Base-by-base conservation (phyloP, 306 rosid species). In the Cucurbita moschata region DNA sequence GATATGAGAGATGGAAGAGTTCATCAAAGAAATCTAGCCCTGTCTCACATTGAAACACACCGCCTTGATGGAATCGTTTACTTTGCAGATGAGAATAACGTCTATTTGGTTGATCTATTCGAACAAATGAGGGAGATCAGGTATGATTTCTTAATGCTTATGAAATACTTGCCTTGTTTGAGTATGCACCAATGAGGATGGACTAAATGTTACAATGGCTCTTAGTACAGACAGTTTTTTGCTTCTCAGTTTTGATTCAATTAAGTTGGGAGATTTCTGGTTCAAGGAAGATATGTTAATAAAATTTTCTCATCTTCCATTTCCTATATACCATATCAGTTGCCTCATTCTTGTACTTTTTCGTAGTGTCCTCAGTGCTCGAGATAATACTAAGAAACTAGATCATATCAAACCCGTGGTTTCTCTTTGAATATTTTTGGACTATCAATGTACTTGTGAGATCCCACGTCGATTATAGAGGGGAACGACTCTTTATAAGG, bases 71-170 rank as follows among this genome's bases (percentile, higher is more conserved):
- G 98, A 81, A 85, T 90, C 70, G 69, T 89, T 67, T 84, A 87
- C 88, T 90, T 94, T 85, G 98, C 98, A 7, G 89, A 94, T 75
- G 92, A 85, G 68, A 75, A 80, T 57, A 84, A 90, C 71, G 68
- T 86, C 72, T 88, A 89, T 82, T 87, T 84, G 52, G 58, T 72
- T 5, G 87, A 89, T 38, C 84, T 94, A 76, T 89, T 94, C 56
- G 81, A 84, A 84, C 86, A 90, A 77, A 87, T 94, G 86, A 85
- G 98, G 83, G 88, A 87, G 83, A 90, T 90, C 79, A 87, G 95
- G 98, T 93, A 76, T 76, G 43, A 65, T 49, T 46, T 69, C 5
- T 63, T 38, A 63, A 18, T 63, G 70, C 30, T 4, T 63, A 16
- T 16, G 15, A 40, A 63, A 44, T 38, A 63, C 30, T 15, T 40